Evolutionary conservation across 2,329 filamentous ascomycete species (phyloP).

Genomic region (Stachybotrys echinatus): DNA sequence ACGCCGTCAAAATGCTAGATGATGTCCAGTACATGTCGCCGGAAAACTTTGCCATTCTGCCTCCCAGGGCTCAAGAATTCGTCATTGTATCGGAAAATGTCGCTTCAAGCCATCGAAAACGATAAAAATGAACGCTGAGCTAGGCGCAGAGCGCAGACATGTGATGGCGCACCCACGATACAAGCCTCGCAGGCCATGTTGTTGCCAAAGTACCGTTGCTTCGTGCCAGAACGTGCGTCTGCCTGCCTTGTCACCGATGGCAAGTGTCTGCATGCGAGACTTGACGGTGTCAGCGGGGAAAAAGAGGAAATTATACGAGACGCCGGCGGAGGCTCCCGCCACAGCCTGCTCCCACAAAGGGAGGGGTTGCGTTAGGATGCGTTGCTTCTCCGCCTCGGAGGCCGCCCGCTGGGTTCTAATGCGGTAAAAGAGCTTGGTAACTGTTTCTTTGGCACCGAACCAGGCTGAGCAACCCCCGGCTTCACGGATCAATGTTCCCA

Average conservation of each 20-base stretch:
- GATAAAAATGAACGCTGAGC: slow-evolving; percentile 97
- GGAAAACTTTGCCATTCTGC: neutral
- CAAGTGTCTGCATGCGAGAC: slow-evolving; percentile 89
- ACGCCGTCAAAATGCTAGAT: neutral
- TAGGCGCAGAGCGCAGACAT: slow-evolving; percentile 79
- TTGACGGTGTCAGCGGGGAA: slow-evolving; percentile 98
- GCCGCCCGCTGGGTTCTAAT: slow-evolving; percentile 40
- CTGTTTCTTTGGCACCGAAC: slow-evolving; percentile 88
- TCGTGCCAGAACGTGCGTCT: slow-evolving; percentile 69
- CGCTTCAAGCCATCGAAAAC: slow-evolving; percentile 84
- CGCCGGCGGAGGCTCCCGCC: slow-evolving; percentile 81
- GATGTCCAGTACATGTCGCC: neutral
- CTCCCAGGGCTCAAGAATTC: neutral
- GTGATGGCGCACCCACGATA: slow-evolving; percentile 97
- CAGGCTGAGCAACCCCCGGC: slow-evolving; percentile 90
- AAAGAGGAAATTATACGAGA: slow-evolving; percentile 95
- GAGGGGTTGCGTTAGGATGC: slow-evolving; percentile 47
- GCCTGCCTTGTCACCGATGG: slow-evolving; percentile 51
- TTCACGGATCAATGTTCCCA: slow-evolving; percentile 90
- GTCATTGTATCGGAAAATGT: slow-evolving; percentile 48
- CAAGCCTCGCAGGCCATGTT: slow-evolving; percentile 76
- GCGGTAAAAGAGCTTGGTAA: slow-evolving; percentile 63
- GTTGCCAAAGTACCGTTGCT: slow-evolving; percentile 67
- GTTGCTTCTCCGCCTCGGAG: slow-evolving; percentile 33
- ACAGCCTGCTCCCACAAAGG: slow-evolving; percentile 83